phyloP scores from a whole-genome alignment of 2,329 filamentous ascomycete genomes.

The Aureobasidium sp. region DNA sequence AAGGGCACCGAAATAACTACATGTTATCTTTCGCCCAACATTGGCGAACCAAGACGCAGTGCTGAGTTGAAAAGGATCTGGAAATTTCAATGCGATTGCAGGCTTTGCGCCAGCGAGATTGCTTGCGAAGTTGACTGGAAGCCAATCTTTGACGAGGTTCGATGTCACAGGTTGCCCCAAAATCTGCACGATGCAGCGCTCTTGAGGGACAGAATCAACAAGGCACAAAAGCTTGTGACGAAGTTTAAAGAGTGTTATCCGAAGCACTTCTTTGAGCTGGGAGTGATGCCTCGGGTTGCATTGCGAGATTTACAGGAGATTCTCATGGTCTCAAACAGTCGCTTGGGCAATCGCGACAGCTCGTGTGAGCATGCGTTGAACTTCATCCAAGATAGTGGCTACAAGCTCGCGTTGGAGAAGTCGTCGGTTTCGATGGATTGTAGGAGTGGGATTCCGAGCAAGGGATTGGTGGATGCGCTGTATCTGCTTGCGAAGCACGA shows the following conservation, averaged over 20 bases:
- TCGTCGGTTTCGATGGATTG: neutral
- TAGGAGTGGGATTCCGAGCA: neutral
- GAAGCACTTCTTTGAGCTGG: neutral
- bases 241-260: neutral
- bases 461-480: neutral
- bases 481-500: neutral
- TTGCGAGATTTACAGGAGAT: neutral
- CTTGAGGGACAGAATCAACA: neutral
- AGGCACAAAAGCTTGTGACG: neutral
- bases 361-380: neutral
- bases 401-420: neutral
- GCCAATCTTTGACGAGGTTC: neutral
- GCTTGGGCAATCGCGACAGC: neutral
- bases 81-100: neutral
- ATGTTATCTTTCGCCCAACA: neutral
- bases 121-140: neutral
- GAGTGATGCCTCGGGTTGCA: neutral
- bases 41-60: neutral
- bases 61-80: neutral
- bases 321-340: neutral
- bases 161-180: neutral
- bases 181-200: neutral
- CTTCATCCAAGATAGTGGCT: neutral
- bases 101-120: neutral
- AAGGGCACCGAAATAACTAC: conserved; percentile 17